A percentile compares a stretch with the other conserved stretches of the same genome.
Conservation (phyloP, 768 basidiomycete genomes). For the Tylopilus sp. region DNA sequence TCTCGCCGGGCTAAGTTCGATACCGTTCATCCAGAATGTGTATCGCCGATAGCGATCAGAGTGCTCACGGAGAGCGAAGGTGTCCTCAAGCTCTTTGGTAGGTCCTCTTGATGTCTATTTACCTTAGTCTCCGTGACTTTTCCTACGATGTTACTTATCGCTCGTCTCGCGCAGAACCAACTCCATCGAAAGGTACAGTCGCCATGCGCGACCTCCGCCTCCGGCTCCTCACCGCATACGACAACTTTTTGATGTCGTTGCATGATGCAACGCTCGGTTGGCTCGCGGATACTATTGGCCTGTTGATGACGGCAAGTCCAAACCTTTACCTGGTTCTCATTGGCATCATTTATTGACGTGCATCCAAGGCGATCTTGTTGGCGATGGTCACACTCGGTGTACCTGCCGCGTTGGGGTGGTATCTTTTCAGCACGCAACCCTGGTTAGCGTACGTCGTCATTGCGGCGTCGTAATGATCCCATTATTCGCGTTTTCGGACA, state of each 20-base stretch:
- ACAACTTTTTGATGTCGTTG: slow-evolving; percentile 9
- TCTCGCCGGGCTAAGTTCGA: slow-evolving; percentile 19
- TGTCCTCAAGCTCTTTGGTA: slow-evolving; percentile 28
- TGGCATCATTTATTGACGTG: not conserved
- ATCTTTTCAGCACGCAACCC: slow-evolving; percentile 1
- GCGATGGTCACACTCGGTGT: slow-evolving; percentile 15
- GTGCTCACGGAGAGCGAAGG: slow-evolving; percentile 26
- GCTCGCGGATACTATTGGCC: slow-evolving; percentile 20
- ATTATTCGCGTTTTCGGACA: not conserved
- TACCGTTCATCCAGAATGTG: slow-evolving; percentile 19
- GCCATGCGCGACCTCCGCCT: slow-evolving; percentile 25
- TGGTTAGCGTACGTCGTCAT: slow-evolving; percentile 14
- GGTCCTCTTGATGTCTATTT: slow-evolving; percentile 3
- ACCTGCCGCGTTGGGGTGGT: slow-evolving; percentile 22
- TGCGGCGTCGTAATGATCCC: slow-evolving; percentile 1
- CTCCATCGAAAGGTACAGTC: slow-evolving; percentile 20
- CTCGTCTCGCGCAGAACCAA: slow-evolving; percentile 20
- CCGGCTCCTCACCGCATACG: slow-evolving; percentile 18
- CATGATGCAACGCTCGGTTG: slow-evolving; percentile 28
- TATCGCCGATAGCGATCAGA: slow-evolving; percentile 26
- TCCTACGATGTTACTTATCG: not conserved
- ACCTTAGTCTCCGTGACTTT: not conserved
- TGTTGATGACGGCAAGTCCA: slow-evolving; percentile 10
- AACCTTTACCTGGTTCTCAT: not conserved
- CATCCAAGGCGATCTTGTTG: slow-evolving; percentile 18